Base-by-base conservation (phyloP, 1,139 yeast species). In the Casaregolazyma lundiana region DNA sequence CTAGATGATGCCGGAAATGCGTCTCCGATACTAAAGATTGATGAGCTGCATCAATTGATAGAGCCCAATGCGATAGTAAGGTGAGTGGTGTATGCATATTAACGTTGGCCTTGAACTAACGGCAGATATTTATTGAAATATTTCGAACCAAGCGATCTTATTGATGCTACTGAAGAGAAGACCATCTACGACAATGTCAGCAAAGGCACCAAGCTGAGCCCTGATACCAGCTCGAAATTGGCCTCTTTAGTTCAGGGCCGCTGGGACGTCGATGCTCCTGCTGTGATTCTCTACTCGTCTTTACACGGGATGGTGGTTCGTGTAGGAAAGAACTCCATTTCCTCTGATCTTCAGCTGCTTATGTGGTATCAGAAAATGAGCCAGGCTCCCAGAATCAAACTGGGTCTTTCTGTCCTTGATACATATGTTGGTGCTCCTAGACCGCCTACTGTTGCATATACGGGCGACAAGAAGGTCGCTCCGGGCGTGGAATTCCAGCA, bases 21-120 rank as follows among this genome's bases (percentile, higher is more conserved):
- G 8, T 20, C 20, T 29, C 48, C 46, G 8, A 13, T 39, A 15
- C 30, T 51, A 21, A 45, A 50, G 41, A 43, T 51, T 30, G 55
- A 54, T 19, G 38, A 37, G 7, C 50, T 47, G 18, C 48, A 50
- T 34, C 41, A 40, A 13, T 73, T 89, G 55, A 69, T 77, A 51
- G 96, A 88, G 65, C 77, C 94, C 29, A 87, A 89, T 63, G 86
- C 97, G 19, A 84, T 89, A 50, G 89, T 87, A 49, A 80, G 83
- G 64, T 87, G 78, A 60, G 70, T 84, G 67, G 45, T 53, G n/a
- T 51, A 51, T 53, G 65, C 45, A 21, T 49, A 54, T 2, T 57
- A 63, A 20, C 51, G 65, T 29, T 43, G 48, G 7, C 54, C 55
- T 30, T 77, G 62, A 21, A 11, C 38, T 32, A 34, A 38, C 19